Evolutionary conservation across 352 stramenopile genomes (phyloP), one percentile per base, ranked within the genome.

Genomic region (Phytophthora chlamydospora): DNA sequence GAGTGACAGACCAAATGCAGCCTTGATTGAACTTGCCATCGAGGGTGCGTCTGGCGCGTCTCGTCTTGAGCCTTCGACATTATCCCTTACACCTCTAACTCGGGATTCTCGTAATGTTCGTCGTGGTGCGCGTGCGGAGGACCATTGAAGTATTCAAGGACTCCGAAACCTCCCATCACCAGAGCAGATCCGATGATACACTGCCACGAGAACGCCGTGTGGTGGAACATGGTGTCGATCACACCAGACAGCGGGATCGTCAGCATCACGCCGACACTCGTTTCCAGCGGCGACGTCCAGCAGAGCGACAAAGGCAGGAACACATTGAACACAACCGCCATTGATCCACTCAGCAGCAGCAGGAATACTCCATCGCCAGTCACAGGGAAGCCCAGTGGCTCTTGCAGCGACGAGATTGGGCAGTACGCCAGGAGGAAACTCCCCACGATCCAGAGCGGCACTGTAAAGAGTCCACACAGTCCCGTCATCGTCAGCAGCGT

Each of bases 261-360:
- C 48, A 87, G 64, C 77, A 87, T 84, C 40, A 75, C 82, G 6
- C 69, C 73, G 27, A 84, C 77, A 40, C 71, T 81, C 17, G 77
- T 84, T 55, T 84, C 75, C 19, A 87, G 47, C 11, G 77, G 77
- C 19, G 78, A 81, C 38, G 78, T 85, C 78, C 75, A 87, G 56
- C 58, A 73, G 24, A 87, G 54, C 17, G 75, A 82, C 31, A 85
- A 52, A 0, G 73, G 71, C 41, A 85, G 55, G n/a, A 71, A 67
- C 10, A 85, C 48, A 50, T 82, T 88, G 58, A 83, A 84, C 13
- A 75, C 52, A 4, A 82, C 69, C 6, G 71, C 73, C 27, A 81
- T 65, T 21, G 48, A 29, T 6, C 75, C 78, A 14, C 62, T 83
- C 8, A 78, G 49, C 14, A 76, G 43, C 9, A 88, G 50, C 45